These are phyloP conservation scores for Chionographis japonica DNA, from an alignment of 106 monocot genomes.

Conservation along the genomic window DNA sequence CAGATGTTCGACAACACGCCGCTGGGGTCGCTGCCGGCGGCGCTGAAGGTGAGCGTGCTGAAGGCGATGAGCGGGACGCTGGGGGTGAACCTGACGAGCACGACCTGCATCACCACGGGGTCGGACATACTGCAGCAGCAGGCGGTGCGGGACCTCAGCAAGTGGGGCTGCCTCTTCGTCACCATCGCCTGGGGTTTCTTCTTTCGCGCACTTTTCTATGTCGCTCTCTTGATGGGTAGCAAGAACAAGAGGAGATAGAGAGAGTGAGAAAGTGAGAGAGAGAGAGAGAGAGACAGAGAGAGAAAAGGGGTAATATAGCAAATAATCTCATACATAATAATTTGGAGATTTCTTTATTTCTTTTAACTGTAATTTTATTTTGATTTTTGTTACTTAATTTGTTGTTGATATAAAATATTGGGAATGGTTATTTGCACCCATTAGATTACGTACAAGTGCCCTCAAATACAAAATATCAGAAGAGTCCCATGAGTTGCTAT, in stretches of 20 bases:
- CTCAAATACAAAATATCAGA: too few relatives aligned
- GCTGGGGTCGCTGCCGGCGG: conserved; percentile 23
- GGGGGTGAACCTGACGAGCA: conserved; percentile 12
- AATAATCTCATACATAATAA: too few relatives aligned
- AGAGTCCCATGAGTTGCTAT: too few relatives aligned
- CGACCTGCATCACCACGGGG: conserved; percentile 55
- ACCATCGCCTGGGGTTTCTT: conserved; percentile 73
- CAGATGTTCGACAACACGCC: conserved; percentile 70
- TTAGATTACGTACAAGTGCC: too few relatives aligned
- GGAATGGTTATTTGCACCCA: too few relatives aligned
- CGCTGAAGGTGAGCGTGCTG: conserved; percentile 38
- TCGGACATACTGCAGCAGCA: conserved; percentile 48
- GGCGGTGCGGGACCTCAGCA: conserved; percentile 45
- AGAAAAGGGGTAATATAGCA: too few relatives aligned
- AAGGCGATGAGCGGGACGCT: conserved; percentile 37
- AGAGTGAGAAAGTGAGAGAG: conserved; percentile 6
- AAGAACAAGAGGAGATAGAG: conserved; percentile 77
- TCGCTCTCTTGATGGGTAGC: conserved; percentile 51
- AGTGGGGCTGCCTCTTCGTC: conserved; percentile 62
- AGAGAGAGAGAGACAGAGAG: conserved; percentile 28
- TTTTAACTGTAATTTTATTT: too few relatives aligned
- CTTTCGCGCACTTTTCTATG: conserved; percentile 67
- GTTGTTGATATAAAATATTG: too few relatives aligned
- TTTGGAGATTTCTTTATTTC: too few relatives aligned
- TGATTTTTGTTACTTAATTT: too few relatives aligned